phyloP scores from a whole-genome alignment of 352 stramenopile genomes.

The Phytophthora syringae region DNA sequence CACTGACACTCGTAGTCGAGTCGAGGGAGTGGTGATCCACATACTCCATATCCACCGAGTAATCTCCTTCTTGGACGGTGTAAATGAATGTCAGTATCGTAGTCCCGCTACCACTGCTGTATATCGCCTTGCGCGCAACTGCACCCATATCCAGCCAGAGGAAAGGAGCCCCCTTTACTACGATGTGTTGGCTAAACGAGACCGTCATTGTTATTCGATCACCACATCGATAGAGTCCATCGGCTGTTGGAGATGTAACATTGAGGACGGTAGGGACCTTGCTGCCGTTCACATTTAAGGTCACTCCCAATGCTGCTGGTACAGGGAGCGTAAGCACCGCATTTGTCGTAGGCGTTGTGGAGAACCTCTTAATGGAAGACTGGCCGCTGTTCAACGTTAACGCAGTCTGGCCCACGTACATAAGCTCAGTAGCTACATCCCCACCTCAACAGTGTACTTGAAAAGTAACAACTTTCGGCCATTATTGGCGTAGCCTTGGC shows the following conservation, averaged over 20 bases:
- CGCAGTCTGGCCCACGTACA: constrained; percentile 56
- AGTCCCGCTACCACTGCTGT: constrained; percentile 58
- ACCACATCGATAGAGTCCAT: constrained; percentile 70
- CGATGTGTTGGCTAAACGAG: constrained; percentile 73
- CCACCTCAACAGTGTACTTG: constrained; percentile 69
- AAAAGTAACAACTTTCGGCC: constrained; percentile 73
- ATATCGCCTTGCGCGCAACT: constrained; percentile 55
- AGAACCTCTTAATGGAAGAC: constrained; percentile 81
- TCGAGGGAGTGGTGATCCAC: constrained; percentile 86
- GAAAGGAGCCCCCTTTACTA: constrained; percentile 65
- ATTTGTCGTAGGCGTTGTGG: constrained; percentile 76
- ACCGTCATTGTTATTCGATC: constrained; percentile 70
- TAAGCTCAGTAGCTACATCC: constrained; percentile 60
- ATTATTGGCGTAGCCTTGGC: constrained; percentile 59
- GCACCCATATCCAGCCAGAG: constrained; percentile 75
- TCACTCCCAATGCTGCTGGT: constrained; percentile 48
- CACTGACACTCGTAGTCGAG: constrained; percentile 39
- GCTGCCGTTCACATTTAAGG: constrained; percentile 67
- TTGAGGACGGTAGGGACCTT: constrained; percentile 56
- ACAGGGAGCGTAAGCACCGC: constrained; percentile 67
- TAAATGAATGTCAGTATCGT: constrained; percentile 71
- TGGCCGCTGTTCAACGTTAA: constrained; percentile 84
- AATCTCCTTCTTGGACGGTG: constrained; percentile 72
- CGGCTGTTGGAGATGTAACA: constrained; percentile 52
- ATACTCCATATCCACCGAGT: constrained; percentile 80